Base-by-base conservation (phyloP, 2,329 filamentous ascomycete species). In the Albifimbria verrucaria region DNA sequence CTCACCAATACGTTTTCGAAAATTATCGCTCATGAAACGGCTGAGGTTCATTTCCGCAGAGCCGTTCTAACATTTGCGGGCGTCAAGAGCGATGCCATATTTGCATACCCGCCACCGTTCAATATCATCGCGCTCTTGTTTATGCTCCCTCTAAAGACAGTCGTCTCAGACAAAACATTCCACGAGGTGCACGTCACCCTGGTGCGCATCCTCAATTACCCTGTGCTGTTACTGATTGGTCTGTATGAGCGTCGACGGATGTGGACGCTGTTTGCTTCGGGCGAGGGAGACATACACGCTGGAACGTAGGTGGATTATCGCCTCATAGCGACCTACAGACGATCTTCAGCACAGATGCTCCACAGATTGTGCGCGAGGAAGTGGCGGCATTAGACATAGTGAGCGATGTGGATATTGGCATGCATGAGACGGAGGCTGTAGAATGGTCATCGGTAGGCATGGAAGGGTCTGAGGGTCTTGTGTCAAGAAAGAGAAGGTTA, bases 31-130 rank as follows among this genome's bases (percentile, higher is more conserved):
- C 86, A 89, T 57, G 85, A 86, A 18, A 81, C 81, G 0, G 83
- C 86, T 4, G 87, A 90, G 67, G 85, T 89, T 24, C 83, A 87
- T 57, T 90, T 89, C 66, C 82, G 87, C 6, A 80, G 86, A 43
- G 84, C 87, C 1, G 87, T 90, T 9, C 72, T 89, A 17, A 89
- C 87, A 0, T 87, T 90, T 57, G 86, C 89, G 68, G 86, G 87
- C 25, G 87, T 90, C 59, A 90, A 90, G 68, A 83, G 79, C 43
- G 87, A 90, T 62, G 82, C 86, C 7, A 79, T 90, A 26, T 89
- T 89, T 63, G 78, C 83, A 12, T 89, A 88, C 62, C 80, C 83
- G 12, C 86, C 87, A 0, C 87, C 87, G 1, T 86, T 88, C 68
- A 90, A 90, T 60, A 77, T 90, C 25, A 66, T 86, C 17, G 87